Base-by-base conservation (phyloP, 2,329 filamentous ascomycete species). In the Aspergillus sp. region DNA sequence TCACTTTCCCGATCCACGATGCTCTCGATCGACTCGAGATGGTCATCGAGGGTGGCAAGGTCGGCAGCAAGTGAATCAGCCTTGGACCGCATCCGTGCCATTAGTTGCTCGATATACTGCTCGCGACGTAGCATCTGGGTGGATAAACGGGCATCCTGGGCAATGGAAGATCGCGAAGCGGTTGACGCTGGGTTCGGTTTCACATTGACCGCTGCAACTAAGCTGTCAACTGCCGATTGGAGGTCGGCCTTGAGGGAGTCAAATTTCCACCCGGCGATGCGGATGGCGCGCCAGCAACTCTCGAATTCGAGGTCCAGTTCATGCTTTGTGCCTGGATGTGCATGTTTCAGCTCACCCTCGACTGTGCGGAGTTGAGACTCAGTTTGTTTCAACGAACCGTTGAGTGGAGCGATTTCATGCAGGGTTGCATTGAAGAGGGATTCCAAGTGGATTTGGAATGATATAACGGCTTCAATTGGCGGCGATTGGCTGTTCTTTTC, bases 281-380 rank as follows among this genome's bases (percentile, higher is more conserved):
- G 66, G 3, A 71, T 62, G 15, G 72, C 71, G 47, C 65, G 58
- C 58, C 67, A 64, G 57, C 70, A 69, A 48, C 73, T 71, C 48
- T 68, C 63, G 54, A 74, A 75, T 56, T 76, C 73, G 11, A 75
- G 70, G 13, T 72, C 66, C 1, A 75, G 67, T n/a, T 73, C 72
- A 48, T 75, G 62, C 24, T 66, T 69, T 2, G 59, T 67, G 20
- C 66, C 65, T 13, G 70, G 66, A 44, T 72, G 69, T 26, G 58
- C 59, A n/a, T 57, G 55, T 47, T 67, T 68, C 6, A 75, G 55
- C 15, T 66, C 63, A 0, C 57, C 42, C 39, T 73, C 67, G 17
- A 73, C 55, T 20, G 63, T 62, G 26, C 58, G 63, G 9, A 75
- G 66, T 44, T 65, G 65, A 52, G 62, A 62, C 48, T 73, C 70